Conservation (phyloP, 495 filamentous ascomycete genomes). For the Aspergillus egyptiacus region DNA sequence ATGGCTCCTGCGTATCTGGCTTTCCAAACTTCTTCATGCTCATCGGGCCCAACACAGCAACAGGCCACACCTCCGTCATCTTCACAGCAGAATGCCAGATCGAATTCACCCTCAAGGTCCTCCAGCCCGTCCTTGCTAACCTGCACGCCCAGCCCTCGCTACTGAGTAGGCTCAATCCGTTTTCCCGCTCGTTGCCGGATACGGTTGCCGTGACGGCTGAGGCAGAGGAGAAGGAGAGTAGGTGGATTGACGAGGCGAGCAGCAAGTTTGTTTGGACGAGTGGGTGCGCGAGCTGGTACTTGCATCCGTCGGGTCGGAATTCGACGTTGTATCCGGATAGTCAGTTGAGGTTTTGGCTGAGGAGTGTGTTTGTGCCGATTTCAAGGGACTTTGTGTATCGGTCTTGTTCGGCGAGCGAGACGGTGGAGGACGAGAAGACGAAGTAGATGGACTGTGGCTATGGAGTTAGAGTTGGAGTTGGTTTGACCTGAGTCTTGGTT, state of each 20-base stretch:
- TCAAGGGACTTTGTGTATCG: constrained; percentile 13
- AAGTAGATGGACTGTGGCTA: neutral
- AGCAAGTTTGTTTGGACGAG: constrained; percentile 19
- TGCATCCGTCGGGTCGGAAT: constrained; percentile 18
- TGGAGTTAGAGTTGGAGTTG: no score
- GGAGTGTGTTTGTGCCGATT: constrained; percentile 13
- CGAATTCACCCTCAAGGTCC: constrained; percentile 31
- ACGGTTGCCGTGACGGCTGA: constrained; percentile 17
- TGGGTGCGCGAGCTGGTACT: constrained; percentile 19
- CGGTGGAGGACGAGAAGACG: neutral
- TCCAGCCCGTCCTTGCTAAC: neutral
- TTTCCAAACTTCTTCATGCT: constrained; percentile 56
- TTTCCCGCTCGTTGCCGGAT: constrained; percentile 6
- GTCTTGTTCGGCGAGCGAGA: neutral
- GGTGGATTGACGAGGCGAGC: constrained; percentile 11
- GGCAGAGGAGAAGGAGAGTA: constrained; percentile 13
- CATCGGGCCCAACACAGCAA: constrained; percentile 51
- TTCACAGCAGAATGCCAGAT: constrained; percentile 47
- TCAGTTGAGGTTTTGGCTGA: constrained; percentile 15
- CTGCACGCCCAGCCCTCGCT: neutral
- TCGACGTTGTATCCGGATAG: constrained; percentile 22
- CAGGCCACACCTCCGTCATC: constrained; percentile 47
- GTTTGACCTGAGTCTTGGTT: no score
- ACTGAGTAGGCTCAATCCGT: neutral
- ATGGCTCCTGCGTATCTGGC: constrained; percentile 45